These are phyloP conservation scores for Sporothrix mexicana DNA, from an alignment of 2,329 filamentous ascomycete genomes.

Conservation along the genomic window DNA sequence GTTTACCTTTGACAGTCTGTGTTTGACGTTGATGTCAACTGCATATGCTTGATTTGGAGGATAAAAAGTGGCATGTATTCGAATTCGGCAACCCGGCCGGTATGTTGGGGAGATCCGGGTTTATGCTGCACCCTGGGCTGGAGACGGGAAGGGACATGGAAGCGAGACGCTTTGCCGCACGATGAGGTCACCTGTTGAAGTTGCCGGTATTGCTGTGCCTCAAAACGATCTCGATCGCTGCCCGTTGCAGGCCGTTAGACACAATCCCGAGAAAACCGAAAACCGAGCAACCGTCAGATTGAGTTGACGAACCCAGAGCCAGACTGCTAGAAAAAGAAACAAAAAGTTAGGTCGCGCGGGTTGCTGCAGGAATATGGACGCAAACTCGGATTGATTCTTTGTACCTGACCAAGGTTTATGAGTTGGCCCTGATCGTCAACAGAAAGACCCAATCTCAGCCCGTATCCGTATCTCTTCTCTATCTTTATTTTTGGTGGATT, in stretches of 20 bases:
- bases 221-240: neutral
- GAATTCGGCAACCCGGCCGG: neutral
- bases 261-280: neutral
- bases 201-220: neutral
- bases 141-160: neutral
- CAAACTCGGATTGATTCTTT: neutral
- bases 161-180: neutral
- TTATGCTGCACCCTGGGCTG: neutral
- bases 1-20: neutral
- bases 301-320: too few relatives aligned
- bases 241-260: neutral
- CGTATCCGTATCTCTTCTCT: neutral
- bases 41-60: too few relatives aligned
- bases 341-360: neutral
- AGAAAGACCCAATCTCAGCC: neutral
- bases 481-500: neutral
- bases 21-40: neutral
- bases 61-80: too few relatives aligned
- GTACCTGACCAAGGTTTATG: conserved; percentile 13
- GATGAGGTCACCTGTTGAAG: conserved; percentile 20
- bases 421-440: neutral
- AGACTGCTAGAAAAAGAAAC: neutral
- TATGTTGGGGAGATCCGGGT: conserved; percentile 16
- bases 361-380: neutral
- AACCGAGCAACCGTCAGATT: too few relatives aligned